phyloP scores from a whole-genome alignment of 164 flowering plant genomes.

The Vitis rupestris region DNA sequence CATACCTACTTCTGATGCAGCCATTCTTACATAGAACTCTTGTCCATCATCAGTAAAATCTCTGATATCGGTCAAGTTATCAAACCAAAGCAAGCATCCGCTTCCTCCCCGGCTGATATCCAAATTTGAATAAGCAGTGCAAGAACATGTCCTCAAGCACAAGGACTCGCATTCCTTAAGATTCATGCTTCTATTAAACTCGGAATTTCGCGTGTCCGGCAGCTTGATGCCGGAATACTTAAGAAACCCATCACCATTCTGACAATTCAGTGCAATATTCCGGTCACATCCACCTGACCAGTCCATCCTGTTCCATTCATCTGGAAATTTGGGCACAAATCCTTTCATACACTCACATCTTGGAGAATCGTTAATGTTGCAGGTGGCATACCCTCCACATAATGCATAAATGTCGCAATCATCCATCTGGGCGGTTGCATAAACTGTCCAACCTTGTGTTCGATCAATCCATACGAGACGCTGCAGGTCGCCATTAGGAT shows the following conservation, averaged over 20 bases:
- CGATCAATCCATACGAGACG: not conserved
- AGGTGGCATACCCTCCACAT: slow-evolving; percentile 20
- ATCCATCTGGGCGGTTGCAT: not conserved
- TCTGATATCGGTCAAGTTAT: slow-evolving; percentile 22
- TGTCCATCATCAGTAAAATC: slow-evolving; percentile 10
- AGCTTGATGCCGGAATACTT: slow-evolving; percentile 20
- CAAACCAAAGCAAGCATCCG: slow-evolving; percentile 29
- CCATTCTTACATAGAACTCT: slow-evolving; percentile 24
- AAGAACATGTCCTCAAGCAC: slow-evolving; percentile 25
- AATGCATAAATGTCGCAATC: slow-evolving; percentile 17
- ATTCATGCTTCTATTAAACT: slow-evolving; percentile 11
- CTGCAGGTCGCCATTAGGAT: slow-evolving; percentile 8
- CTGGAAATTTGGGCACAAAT: slow-evolving; percentile 13
- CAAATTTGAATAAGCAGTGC: slow-evolving; percentile 19
- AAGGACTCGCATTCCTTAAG: slow-evolving; percentile 16
- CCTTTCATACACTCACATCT: slow-evolving; percentile 21
- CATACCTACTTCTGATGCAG: slow-evolving; percentile 16
- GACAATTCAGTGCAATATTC: slow-evolving; percentile 6
- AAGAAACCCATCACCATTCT: slow-evolving; percentile 14
- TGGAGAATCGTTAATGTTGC: slow-evolving; percentile 1
- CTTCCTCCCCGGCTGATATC: slow-evolving; percentile 17
- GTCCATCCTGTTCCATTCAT: slow-evolving; percentile 5
- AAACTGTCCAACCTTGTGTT: not conserved
- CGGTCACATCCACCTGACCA: slow-evolving; percentile 26
- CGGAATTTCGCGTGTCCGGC: slow-evolving; percentile 25